Conservation (phyloP, 148 eudicot species). For the Polygonum maritimum region DNA sequence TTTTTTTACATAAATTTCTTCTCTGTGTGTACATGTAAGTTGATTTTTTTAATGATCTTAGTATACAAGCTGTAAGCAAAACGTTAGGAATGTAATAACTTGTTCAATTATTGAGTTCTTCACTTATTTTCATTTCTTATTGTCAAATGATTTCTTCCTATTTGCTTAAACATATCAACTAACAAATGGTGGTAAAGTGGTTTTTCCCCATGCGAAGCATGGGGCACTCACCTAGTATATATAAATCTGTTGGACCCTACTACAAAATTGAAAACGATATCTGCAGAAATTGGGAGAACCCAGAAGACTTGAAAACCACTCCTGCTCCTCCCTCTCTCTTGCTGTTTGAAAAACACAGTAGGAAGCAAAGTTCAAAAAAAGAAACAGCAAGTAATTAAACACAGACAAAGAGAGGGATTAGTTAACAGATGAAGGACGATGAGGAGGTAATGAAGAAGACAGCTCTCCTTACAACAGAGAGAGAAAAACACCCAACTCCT, state of each 20-base stretch:
- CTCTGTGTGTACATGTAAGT: too few relatives aligned
- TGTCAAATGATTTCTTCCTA: too few relatives aligned
- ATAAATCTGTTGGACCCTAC: not conserved
- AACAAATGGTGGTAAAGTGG: too few relatives aligned
- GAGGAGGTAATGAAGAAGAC: not conserved
- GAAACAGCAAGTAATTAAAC: not conserved
- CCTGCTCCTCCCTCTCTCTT: not conserved
- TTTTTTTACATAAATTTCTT: too few relatives aligned
- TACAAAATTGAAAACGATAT: not conserved
- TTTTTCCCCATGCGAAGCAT: too few relatives aligned
- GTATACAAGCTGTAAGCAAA: too few relatives aligned
- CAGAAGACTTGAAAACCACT: not conserved
- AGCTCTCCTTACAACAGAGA: slow-evolving; percentile 8
- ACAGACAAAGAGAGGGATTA: not conserved
- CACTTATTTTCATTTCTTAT: too few relatives aligned
- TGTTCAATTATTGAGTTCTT: too few relatives aligned
- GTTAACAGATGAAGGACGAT: not conserved
- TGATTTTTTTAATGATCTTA: too few relatives aligned
- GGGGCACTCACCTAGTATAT: too few relatives aligned
- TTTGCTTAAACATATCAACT: too few relatives aligned
- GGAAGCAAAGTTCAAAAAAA: not conserved
- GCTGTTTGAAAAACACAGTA: slow-evolving; percentile 7
- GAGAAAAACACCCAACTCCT: not conserved
- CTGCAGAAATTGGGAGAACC: not conserved
- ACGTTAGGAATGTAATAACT: too few relatives aligned